Percentiles rank a stretch among this genome's conserved stretches.
Conservation (phyloP, 2,329 filamentous ascomycete genomes). For the Amphichorda felina region DNA sequence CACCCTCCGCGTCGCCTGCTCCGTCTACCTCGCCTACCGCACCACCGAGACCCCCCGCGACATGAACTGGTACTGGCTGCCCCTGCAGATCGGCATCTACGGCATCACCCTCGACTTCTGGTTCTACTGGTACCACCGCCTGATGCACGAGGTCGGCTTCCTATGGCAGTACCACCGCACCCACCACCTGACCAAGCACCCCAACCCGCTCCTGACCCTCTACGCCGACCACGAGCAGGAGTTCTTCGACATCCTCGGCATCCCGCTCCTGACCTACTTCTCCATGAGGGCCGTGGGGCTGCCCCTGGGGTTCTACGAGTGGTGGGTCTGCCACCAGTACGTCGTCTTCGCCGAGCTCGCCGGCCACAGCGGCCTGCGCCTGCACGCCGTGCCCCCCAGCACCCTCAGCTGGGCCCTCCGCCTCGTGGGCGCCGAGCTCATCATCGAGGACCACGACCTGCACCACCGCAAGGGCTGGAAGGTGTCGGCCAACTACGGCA, state of each 20-base stretch:
- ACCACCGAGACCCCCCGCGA: constrained; percentile 4
- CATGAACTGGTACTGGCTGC: constrained; percentile 13
- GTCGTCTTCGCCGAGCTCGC: constrained; percentile 25
- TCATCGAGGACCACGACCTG: constrained; percentile 30
- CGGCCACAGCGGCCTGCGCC: constrained; percentile 25
- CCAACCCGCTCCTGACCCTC: constrained; percentile 22
- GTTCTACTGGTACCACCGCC: constrained; percentile 27
- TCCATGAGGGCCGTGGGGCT: constrained; percentile 20
- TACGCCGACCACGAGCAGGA: constrained; percentile 30
- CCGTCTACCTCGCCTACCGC: constrained; percentile 13
- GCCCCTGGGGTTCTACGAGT: constrained; percentile 32
- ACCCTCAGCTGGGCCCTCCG: constrained; percentile 20
- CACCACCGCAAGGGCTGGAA: constrained; percentile 26
- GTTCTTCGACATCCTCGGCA: constrained; percentile 26
- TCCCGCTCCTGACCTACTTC: constrained; percentile 24
- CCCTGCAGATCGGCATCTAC: constrained; percentile 17
- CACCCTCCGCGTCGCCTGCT: constrained; percentile 9
- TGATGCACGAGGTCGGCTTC: constrained; percentile 23
- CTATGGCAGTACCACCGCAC: constrained; percentile 28
- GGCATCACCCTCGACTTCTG: constrained; percentile 27
- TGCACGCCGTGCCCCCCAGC: constrained; percentile 20
- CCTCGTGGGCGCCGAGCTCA: constrained; percentile 18
- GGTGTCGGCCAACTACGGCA: constrained; percentile 23
- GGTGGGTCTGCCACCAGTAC: constrained; percentile 32
- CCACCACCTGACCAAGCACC: constrained; percentile 31